These are phyloP conservation scores for Exophiala viscosa DNA, from an alignment of 2,329 filamentous ascomycete genomes.

Conservation along the genomic window DNA sequence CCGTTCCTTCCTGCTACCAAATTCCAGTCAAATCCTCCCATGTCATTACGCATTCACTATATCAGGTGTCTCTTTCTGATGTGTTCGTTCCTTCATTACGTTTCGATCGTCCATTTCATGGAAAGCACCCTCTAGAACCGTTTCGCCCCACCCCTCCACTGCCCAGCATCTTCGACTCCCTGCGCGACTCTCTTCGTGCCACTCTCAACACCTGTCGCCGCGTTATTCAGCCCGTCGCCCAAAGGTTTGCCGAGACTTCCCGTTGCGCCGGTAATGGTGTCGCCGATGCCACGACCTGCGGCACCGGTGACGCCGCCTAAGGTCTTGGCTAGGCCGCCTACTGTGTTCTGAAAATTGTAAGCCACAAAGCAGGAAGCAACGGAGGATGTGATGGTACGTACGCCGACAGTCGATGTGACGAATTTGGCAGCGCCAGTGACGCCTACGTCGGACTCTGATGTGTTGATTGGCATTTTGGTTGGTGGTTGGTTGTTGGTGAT, in stretches of 20 bases:
- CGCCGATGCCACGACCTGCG: slow-evolving; percentile 54
- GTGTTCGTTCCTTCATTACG: no score
- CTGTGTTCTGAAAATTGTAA: slow-evolving; percentile 41
- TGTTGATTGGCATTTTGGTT: slow-evolving; percentile 22
- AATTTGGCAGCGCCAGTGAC: slow-evolving; percentile 53
- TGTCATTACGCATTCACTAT: no score
- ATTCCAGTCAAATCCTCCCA: no score
- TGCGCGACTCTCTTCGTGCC: slow-evolving; percentile 50
- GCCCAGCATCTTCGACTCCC: slow-evolving; percentile 56
- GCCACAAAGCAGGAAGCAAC: neutral
- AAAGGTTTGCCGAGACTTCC: slow-evolving; percentile 54
- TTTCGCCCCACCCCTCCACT: slow-evolving; percentile 42
- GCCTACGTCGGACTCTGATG: slow-evolving; percentile 34
- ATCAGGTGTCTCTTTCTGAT: no score
- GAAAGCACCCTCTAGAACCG: slow-evolving; percentile 5
- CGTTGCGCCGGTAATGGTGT: slow-evolving; percentile 53
- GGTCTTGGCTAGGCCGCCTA: slow-evolving; percentile 53
- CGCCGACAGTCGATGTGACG: slow-evolving; percentile 53
- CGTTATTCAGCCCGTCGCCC: slow-evolving; percentile 53
- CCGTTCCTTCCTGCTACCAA: no score
- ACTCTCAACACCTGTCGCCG: slow-evolving; percentile 53
- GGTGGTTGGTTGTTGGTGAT: neutral
- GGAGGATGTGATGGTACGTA: slow-evolving; percentile 2
- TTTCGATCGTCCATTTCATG: no score
- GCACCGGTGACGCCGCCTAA: slow-evolving; percentile 55